A percentile compares a stretch with the other conserved stretches of the same genome.
phyloP scores from a whole-genome alignment of 2,329 filamentous ascomycete species.

The Monosporascus cannonballus region DNA sequence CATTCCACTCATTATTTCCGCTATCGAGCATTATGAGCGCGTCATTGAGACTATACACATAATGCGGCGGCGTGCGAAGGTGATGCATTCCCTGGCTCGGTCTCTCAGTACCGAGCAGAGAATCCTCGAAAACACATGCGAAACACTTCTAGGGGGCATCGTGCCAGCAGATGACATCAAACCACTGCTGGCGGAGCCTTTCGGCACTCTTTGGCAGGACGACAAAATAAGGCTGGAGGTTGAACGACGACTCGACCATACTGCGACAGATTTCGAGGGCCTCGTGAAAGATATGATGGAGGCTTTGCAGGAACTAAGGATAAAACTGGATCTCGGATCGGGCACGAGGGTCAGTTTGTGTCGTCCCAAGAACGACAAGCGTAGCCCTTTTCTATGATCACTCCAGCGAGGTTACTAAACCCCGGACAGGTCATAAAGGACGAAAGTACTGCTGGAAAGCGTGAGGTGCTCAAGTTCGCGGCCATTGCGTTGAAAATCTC shows the following conservation, averaged over 20 bases:
- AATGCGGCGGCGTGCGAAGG: slow-evolving; percentile 12
- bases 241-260: slow-evolving; percentile 13
- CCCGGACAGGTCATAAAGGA: no score
- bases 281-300: slow-evolving; percentile 16
- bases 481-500: neutral
- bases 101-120: slow-evolving; percentile 19
- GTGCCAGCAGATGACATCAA: slow-evolving; percentile 18
- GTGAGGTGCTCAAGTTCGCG: no score
- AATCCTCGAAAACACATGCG: slow-evolving; percentile 24
- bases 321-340: slow-evolving; percentile 2
- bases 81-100: slow-evolving; percentile 16
- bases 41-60: slow-evolving; percentile 12
- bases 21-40: slow-evolving; percentile 15
- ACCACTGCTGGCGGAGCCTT: slow-evolving; percentile 22
- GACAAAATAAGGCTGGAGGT: slow-evolving; percentile 13
- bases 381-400: no score
- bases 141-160: slow-evolving; percentile 22
- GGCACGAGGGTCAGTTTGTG: no score
- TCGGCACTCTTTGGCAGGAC: slow-evolving; percentile 22
- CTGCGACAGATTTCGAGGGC: slow-evolving; percentile 15
- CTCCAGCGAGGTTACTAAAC: no score
- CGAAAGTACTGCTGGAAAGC: no score
- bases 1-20: slow-evolving; percentile 15
- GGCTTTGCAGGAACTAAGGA: slow-evolving; percentile 14
- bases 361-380: no score